Evolutionary conservation across 257 asterid species (phyloP), one percentile per base, ranked within the genome.

Genomic region (Solanum dulcamara): DNA sequence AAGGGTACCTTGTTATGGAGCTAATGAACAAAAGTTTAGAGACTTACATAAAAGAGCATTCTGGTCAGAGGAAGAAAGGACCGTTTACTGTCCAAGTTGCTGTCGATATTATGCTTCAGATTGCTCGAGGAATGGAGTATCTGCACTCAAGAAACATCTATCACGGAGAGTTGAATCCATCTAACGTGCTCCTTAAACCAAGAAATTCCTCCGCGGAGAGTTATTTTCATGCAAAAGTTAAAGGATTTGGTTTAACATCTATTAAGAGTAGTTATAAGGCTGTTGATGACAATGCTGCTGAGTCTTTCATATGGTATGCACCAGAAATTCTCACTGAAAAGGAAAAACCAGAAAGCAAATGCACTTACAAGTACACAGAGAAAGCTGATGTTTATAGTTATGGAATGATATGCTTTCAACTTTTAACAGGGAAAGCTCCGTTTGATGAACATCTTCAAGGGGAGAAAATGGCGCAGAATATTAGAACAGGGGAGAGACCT

Each of bases 41-140:
- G 24, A 77, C 91, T 57, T 86, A 85, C 86, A 88, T 96, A 18
- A 92, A 92, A 81, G 97, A 96, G 84, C 92, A 92, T 66, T 88
- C 88, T 0, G 89, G 94, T 7, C 97, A 89, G 38, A 92, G 87
- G 85, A 94, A 92, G 57, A 81, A 91, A 53, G 84, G 91, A 62
- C 94, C 97, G 0, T 94, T 94, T 82, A 22, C 98, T 8, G 64
- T 91, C 66, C 96, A 96, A 0, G 88, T 88, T 79, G 97, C 96
- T 0, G 96, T 96, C 32, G 98, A 96, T 68, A 88, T 96, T 48
- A 93, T 96, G 97, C 89, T 96, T 84, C 99, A 94, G 88, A 92
- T 96, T 33, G 98, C 98, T 1, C 85, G 98, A 87, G 99, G 98
- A 7, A 90, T 96, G 98, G 99, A 96, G 26, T 96, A 94, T 88